A percentile compares a stretch with the other conserved stretches of the same genome.
Evolutionary conservation across 768 basidiomycete genomes (phyloP).

Genomic region (Tricholoma saponaceum): DNA sequence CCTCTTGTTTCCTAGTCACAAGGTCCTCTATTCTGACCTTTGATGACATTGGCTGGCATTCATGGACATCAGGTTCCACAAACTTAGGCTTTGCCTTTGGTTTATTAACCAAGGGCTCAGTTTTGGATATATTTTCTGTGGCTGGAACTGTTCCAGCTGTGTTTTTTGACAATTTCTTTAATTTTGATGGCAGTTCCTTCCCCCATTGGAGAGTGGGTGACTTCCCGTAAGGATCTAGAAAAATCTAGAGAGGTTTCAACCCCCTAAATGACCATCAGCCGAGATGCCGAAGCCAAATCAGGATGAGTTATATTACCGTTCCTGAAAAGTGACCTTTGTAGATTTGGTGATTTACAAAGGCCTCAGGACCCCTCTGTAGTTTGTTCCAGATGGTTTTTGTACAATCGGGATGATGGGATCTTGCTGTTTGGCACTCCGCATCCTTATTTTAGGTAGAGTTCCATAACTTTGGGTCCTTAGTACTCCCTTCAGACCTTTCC

Average conservation of each 20-base stretch:
- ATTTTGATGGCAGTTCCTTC: background rate
- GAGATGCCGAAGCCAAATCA: background rate
- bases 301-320: background rate
- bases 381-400: background rate
- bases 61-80: conserved; percentile 9
- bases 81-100: background rate
- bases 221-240: too few species aligned
- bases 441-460: background rate
- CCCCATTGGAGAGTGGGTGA: background rate
- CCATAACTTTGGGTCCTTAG: background rate
- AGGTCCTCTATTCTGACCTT: conserved; percentile 10
- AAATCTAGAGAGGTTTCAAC: too few species aligned
- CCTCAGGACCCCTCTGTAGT: background rate
- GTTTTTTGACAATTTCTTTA: background rate
- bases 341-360: background rate
- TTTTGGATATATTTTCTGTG: background rate
- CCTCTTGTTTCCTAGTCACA: background rate
- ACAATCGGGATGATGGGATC: background rate
- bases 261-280: too few species aligned
- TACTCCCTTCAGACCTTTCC: background rate
- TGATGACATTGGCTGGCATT: conserved; percentile 10
- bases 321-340: background rate
- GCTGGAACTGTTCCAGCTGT: background rate
- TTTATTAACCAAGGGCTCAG: too few species aligned
- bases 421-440: background rate